phyloP scores from a whole-genome alignment of 1,284 basidiomycete species.

The Austroboletus niveus region DNA sequence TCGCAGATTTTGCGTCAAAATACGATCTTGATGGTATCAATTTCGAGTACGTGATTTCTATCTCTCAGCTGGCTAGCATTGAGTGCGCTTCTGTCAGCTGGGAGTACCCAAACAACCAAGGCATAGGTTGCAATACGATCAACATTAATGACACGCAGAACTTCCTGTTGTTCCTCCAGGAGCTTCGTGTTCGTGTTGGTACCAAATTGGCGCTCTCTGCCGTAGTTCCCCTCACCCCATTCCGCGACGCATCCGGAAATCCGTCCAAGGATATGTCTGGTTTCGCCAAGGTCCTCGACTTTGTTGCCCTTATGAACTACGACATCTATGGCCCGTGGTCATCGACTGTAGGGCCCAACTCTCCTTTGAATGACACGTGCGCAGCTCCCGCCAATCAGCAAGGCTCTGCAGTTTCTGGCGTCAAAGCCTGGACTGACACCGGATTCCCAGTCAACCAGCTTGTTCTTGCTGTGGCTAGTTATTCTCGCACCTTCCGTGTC shows the following conservation, averaged over 20 bases:
- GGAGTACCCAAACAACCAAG: constrained; percentile 45
- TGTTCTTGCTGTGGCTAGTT: constrained; percentile 61
- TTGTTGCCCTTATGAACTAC: constrained; percentile 72
- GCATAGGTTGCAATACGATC: constrained; percentile 43
- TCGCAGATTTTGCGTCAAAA: constrained; percentile 53
- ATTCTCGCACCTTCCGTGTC: constrained; percentile 45
- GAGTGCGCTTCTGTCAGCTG: constrained; percentile 18
- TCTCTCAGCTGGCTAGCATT: background rate
- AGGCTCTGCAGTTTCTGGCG: constrained; percentile 59
- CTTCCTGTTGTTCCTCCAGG: constrained; percentile 38
- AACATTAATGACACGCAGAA: constrained; percentile 41
- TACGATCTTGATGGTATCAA: constrained; percentile 38
- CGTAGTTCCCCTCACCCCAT: constrained; percentile 51
- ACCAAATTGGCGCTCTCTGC: constrained; percentile 42
- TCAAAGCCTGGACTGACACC: constrained; percentile 56
- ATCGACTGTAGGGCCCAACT: constrained; percentile 48
- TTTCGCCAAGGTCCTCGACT: constrained; percentile 46
- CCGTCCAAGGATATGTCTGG: constrained; percentile 52
- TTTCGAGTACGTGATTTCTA: constrained; percentile 10
- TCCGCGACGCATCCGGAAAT: constrained; percentile 46
- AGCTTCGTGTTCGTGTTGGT: constrained; percentile 31
- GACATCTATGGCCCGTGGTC: constrained; percentile 40
- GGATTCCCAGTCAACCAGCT: constrained; percentile 62
- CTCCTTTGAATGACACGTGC: constrained; percentile 52
- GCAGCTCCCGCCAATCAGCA: constrained; percentile 48